Percentiles rank a stretch among this genome's conserved stretches.
These are phyloP conservation scores for Russula griseocarnosa DNA, from an alignment of 768 basidiomycete genomes.

Conservation along the genomic window DNA sequence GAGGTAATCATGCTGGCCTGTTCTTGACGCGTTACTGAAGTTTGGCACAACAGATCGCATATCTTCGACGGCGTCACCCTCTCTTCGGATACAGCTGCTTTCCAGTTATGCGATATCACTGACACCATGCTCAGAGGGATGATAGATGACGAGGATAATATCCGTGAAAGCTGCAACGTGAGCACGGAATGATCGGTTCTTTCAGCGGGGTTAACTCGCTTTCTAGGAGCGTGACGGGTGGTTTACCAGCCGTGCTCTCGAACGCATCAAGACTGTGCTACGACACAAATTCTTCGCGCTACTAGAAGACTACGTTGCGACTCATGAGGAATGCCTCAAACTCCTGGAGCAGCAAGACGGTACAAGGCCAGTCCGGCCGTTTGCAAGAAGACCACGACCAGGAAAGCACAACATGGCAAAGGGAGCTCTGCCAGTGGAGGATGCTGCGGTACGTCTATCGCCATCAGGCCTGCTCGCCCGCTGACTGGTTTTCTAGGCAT, in stretches of 20 bases:
- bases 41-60: conserved; percentile 48
- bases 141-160: conserved; percentile 68
- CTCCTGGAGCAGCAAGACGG: conserved; percentile 45
- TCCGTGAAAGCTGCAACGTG: conserved; percentile 73
- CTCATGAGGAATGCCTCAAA: conserved; percentile 68
- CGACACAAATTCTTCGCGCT: conserved; percentile 83
- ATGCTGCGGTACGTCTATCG: conserved; percentile 60
- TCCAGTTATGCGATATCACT: conserved; percentile 88
- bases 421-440: conserved; percentile 75
- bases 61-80: conserved; percentile 83
- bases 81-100: conserved; percentile 84
- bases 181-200: conserved; percentile 33
- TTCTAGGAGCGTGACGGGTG: conserved; percentile 80
- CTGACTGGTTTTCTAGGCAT: conserved; percentile 44
- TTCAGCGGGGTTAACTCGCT: conserved; percentile 8
- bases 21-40: background rate
- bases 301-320: conserved; percentile 64
- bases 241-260: conserved; percentile 73
- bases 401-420: conserved; percentile 90
- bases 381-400: conserved; percentile 52
- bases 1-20: conserved; percentile 26
- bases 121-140: conserved; percentile 81
- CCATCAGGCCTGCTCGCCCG: background rate
- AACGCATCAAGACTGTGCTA: conserved; percentile 79
- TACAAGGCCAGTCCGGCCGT: conserved; percentile 37